These are phyloP conservation scores for Syzygium aromaticum DNA, from an alignment of 345 rosid genomes.

Conservation along the genomic window DNA sequence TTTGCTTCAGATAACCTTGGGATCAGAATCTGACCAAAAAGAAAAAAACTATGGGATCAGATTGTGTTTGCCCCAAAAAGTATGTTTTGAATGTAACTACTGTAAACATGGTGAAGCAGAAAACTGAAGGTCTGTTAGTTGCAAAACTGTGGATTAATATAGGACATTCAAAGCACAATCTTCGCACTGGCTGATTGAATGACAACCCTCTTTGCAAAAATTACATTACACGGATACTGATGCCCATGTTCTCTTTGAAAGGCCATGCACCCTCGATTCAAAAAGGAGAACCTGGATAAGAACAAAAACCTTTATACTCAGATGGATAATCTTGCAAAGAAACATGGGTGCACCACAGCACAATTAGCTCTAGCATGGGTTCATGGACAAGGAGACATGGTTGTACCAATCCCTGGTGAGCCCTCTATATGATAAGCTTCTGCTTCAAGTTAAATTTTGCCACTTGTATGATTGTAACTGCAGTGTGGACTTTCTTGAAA, in stretches of 20 bases:
- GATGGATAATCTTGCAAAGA: slow-evolving; percentile 24
- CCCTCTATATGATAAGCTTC: not conserved
- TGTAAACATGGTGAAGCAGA: not conserved
- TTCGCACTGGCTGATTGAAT: not conserved
- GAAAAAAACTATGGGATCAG: not conserved
- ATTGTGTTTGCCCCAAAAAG: not conserved
- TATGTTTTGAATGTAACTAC: not conserved
- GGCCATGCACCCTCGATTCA: slow-evolving; percentile 32
- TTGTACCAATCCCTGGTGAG: slow-evolving; percentile 54
- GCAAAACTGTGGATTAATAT: not conserved
- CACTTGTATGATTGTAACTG: not conserved
- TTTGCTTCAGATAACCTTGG: not conserved
- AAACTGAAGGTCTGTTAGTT: not conserved
- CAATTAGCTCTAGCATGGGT: slow-evolving; percentile 58
- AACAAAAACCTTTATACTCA: slow-evolving; percentile 30
- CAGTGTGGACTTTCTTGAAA: not conserved
- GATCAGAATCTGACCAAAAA: not conserved
- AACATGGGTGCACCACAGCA: slow-evolving; percentile 33
- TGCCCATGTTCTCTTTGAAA: not conserved
- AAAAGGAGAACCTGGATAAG: slow-evolving; percentile 30
- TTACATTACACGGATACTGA: not conserved
- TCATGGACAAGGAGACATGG: slow-evolving; percentile 38
- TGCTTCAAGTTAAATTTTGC: slow-evolving; percentile 10
- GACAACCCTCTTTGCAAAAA: not conserved
- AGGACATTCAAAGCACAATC: not conserved